Evolutionary conservation across 2,329 filamentous ascomycete genomes (phyloP).

Genomic region (Pseudocercospora fijiensis): DNA sequence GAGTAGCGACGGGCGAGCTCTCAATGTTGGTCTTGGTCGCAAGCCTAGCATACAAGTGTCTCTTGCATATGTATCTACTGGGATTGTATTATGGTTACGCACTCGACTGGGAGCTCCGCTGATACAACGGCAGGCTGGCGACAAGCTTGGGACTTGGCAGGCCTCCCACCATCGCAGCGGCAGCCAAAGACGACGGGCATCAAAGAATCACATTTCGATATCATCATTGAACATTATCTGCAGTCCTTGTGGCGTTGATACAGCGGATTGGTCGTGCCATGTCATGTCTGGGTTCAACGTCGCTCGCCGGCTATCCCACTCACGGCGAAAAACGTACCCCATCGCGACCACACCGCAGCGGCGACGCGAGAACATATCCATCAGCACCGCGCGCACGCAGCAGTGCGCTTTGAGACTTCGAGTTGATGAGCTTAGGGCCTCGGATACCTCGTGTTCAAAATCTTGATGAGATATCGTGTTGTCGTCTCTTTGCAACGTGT

Average conservation of each 20-base stretch:
- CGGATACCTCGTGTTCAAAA: too few relatives aligned
- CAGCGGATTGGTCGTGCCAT: not conserved
- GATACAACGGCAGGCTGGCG: constrained; percentile 5
- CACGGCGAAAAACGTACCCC: not conserved
- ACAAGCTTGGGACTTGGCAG: not conserved
- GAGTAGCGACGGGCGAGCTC: constrained; percentile 61
- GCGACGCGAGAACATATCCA: not conserved
- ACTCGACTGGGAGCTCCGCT: constrained; percentile 1
- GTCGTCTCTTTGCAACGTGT: too few relatives aligned
- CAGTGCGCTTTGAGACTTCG: too few relatives aligned
- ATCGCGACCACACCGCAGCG: not conserved
- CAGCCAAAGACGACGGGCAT: not conserved
- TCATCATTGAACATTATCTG: not conserved
- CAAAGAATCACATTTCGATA: not conserved
- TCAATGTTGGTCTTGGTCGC: constrained; percentile 59
- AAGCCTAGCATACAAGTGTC: constrained; percentile 49
- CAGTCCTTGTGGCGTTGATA: not conserved
- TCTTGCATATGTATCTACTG: not conserved
- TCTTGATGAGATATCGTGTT: too few relatives aligned
- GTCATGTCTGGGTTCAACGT: not conserved
- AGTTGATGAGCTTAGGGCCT: too few relatives aligned
- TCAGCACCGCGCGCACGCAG: not conserved
- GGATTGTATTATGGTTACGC: constrained; percentile 3
- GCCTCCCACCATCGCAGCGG: not conserved
- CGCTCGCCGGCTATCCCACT: not conserved